Evolutionary conservation across 2,329 filamentous ascomycete genomes (phyloP), one percentile per base, ranked within the genome.

Genomic region (Neobulgaria alba): DNA sequence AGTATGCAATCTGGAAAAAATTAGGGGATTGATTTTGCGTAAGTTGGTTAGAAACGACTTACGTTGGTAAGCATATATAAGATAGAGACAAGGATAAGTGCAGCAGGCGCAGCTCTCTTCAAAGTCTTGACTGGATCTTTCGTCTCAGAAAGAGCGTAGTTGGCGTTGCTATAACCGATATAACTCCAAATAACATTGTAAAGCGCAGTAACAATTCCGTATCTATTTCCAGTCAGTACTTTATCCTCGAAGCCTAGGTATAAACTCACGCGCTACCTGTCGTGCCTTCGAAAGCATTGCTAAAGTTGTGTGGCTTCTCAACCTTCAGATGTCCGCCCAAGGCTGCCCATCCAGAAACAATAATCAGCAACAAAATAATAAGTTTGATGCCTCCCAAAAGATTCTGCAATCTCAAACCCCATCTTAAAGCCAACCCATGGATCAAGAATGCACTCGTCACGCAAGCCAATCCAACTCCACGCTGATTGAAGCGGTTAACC

Each of bases 111-210:
- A n/a, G 79, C 78, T 35, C 77, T 71, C 59, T 76, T 79, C 43
- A 84, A 67, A 0, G 79, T 84, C 17, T 68, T 67, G 4, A 78
- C 71, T 0, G 79, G 79, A 59, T 82, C 74, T 56, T 71, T 76
- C 34, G 77, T 80, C 63, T 85, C 80, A 54, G 70, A 73, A 21
- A 79, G 64, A 33, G 70, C 75, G 53, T 82, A 80, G 62, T 82
- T 82, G 57, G 77, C 78, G 57, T 82, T 82, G 63, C 68, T 74
- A 66, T 79, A 81, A 17, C 79, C 79, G 49, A 80, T 72, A 53
- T 77, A 85, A 45, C 72, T 77, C 72, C 79, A 84, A 53, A 84
- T 79, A 47, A 84, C 78, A 51, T 82, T 84, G 66, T 82, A 83
- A 0, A 85, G 63, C 0, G 80, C 78, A 1, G 75, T 82, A n/a